phyloP scores from a whole-genome alignment of 202 grass and related monocot species.

The Schoenoplectus triqueter region DNA sequence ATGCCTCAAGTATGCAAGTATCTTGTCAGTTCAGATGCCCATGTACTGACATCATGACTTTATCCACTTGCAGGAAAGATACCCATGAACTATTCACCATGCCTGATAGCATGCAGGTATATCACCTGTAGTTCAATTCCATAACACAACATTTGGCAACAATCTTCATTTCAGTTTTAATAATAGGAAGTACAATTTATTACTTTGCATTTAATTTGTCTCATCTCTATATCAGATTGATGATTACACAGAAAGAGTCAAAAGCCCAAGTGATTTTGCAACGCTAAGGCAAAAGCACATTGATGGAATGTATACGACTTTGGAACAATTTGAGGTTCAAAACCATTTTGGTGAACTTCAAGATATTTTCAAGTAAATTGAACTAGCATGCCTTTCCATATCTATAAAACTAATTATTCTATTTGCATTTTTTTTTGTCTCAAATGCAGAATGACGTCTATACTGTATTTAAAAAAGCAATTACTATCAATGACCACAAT shows the following conservation, averaged over 20 bases:
- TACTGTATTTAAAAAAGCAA: conserved; percentile 83
- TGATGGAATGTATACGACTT: conserved; percentile 80
- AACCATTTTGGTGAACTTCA: neutral
- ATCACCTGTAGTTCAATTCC: neutral
- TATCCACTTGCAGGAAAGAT: conserved; percentile 65
- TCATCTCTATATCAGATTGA: conserved; percentile 49
- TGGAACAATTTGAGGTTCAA: conserved; percentile 84
- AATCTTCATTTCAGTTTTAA: neutral
- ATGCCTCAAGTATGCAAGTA: neutral
- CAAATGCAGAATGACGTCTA: conserved; percentile 70
- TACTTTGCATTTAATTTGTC: neutral
- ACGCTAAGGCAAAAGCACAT: conserved; percentile 87
- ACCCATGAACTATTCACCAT: conserved; percentile 82
- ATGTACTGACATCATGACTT: neutral
- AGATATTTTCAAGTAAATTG: neutral
- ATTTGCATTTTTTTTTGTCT: conserved; percentile 29
- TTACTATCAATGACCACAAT: conserved; percentile 67
- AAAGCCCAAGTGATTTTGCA: conserved; percentile 81
- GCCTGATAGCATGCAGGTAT: conserved; percentile 83
- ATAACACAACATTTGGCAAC: neutral
- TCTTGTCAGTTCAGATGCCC: neutral
- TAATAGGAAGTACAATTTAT: conserved; percentile 11
- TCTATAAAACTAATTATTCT: conserved; percentile 2
- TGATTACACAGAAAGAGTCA: conserved; percentile 73
- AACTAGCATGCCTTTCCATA: neutral